Evolutionary conservation across 306 rosid species (phyloP).

Genomic region (Benincasa hispida): DNA sequence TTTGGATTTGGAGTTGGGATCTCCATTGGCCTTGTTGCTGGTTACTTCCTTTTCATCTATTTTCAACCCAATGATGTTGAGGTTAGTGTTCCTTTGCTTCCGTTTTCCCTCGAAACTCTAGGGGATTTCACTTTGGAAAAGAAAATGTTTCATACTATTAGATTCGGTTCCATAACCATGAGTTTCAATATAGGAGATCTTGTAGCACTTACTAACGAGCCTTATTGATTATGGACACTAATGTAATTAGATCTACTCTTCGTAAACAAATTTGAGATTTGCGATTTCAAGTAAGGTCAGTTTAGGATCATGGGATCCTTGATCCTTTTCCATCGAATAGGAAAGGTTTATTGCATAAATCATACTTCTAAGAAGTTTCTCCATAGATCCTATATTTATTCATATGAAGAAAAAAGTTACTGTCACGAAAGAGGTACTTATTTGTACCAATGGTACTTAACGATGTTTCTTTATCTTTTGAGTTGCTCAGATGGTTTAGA

Average conservation of each 20-base stretch:
- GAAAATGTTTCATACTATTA: background rate
- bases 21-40: constrained; percentile 56
- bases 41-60: constrained; percentile 70
- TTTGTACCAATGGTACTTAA: too few relatives aligned
- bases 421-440: too few relatives aligned
- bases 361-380: too few relatives aligned
- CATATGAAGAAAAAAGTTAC: too few relatives aligned
- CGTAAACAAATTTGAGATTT: background rate
- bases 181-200: background rate
- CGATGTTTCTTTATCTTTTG: too few relatives aligned
- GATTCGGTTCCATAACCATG: background rate
- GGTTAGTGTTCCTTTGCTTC: constrained; percentile 21
- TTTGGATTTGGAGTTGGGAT: constrained; percentile 84
- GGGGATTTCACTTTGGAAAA: background rate
- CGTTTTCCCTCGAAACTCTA: background rate
- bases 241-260: background rate
- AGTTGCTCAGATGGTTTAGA: background rate
- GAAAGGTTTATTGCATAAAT: too few relatives aligned
- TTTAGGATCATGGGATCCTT: background rate
- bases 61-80: constrained; percentile 45
- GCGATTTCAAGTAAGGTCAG: background rate
- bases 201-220: background rate
- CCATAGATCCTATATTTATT: too few relatives aligned
- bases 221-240: background rate
- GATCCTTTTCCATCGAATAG: background rate